These are phyloP conservation scores for Fusarium sp. DNA, from an alignment of 2,329 filamentous ascomycete species.

Conservation along the genomic window DNA sequence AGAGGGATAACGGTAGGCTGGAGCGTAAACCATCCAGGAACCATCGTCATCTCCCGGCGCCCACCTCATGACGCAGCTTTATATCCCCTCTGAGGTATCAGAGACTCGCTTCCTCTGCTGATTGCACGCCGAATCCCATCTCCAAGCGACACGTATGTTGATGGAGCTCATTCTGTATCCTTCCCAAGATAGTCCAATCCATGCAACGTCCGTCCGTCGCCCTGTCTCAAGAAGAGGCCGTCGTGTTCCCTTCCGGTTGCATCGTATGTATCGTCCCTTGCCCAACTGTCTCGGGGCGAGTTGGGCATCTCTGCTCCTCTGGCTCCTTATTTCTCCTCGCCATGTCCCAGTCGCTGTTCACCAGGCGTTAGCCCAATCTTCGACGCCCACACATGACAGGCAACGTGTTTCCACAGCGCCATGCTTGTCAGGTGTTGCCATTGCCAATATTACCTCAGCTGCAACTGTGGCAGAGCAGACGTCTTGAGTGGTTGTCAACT, in stretches of 20 bases:
- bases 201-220: constrained; percentile 17
- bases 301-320: constrained; percentile 40
- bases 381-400: constrained; percentile 37
- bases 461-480: constrained; percentile 27
- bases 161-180: constrained; percentile 24
- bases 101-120: constrained; percentile 32
- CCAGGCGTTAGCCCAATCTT: constrained; percentile 22
- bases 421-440: constrained; percentile 35
- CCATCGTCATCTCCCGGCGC: constrained; percentile 26
- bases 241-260: constrained; percentile 31
- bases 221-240: constrained; percentile 22
- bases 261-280: constrained; percentile 20
- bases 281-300: constrained; percentile 31
- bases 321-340: constrained; percentile 26
- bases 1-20: constrained; percentile 16
- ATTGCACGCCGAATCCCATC: constrained; percentile 30
- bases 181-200: background rate
- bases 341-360: constrained; percentile 26
- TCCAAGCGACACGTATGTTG: constrained; percentile 40
- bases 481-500: constrained; percentile 18
- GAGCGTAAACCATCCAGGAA: constrained; percentile 29
- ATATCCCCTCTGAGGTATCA: constrained; percentile 41
- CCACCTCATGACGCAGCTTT: constrained; percentile 35
- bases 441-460: constrained; percentile 38
- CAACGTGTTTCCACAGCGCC: constrained; percentile 39